Conservation (phyloP, 176 grass and related monocot genomes). For the Carex pumila region DNA sequence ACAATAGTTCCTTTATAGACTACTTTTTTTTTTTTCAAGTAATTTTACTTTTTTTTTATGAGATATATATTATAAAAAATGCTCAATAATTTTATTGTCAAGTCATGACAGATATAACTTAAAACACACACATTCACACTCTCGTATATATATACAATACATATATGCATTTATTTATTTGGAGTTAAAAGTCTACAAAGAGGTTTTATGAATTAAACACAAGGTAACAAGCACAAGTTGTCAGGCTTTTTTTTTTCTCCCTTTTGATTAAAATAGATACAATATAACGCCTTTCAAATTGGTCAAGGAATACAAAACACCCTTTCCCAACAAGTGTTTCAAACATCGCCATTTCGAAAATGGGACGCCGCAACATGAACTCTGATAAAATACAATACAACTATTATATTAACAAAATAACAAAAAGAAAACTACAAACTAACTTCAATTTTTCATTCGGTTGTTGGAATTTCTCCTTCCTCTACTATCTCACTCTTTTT, state of each 20-base stretch:
- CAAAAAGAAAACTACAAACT: neutral
- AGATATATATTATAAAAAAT: no score
- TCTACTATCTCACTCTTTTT: constrained; percentile 24
- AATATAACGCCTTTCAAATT: neutral
- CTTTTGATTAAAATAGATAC: neutral
- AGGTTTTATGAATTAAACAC: neutral
- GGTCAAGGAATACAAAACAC: constrained; percentile 22
- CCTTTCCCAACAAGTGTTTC: neutral
- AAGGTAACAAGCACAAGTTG: neutral
- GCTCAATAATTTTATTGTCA: neutral
- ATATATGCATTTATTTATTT: neutral
- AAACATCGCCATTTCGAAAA: constrained; percentile 9
- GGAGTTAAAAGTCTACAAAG: neutral
- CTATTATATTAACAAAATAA: constrained; percentile 3
- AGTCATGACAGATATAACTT: neutral
- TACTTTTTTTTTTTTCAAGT: no score
- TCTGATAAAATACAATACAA: neutral
- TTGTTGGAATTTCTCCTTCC: neutral
- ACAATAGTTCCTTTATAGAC: no score
- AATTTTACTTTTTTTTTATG: no score
- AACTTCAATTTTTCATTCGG: neutral
- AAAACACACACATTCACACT: neutral
- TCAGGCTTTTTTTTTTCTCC: neutral
- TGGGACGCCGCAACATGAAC: neutral
- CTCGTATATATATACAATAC: neutral